phyloP scores from a whole-genome alignment of 768 basidiomycete genomes.

The Thelephora aurantiotincta region DNA sequence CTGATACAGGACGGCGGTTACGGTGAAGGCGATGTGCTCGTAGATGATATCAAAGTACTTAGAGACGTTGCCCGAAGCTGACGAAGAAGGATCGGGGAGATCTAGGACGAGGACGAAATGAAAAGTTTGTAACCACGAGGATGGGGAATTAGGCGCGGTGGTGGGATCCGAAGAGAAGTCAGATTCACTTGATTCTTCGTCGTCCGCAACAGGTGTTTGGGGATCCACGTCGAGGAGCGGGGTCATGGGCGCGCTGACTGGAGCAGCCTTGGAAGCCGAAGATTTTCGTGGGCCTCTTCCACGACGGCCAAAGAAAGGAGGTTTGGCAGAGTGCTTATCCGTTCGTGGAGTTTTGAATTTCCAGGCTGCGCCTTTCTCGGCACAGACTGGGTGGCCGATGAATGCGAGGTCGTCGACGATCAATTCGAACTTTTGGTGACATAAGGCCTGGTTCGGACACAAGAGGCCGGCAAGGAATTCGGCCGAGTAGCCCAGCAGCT shows the following conservation, averaged over 20 bases:
- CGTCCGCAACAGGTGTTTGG: slow-evolving; percentile 18
- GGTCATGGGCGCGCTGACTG: slow-evolving; percentile 16
- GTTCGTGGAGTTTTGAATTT: slow-evolving; percentile 33
- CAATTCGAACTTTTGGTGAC: slow-evolving; percentile 91
- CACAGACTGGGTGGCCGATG: slow-evolving; percentile 88
- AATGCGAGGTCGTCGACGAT: slow-evolving; percentile 86
- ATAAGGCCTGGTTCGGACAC: slow-evolving; percentile 64
- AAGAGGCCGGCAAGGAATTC: slow-evolving; percentile 74
- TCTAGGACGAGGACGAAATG: slow-evolving; percentile 83
- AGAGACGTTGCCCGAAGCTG: slow-evolving; percentile 58
- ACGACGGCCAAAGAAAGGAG: slow-evolving; percentile 39
- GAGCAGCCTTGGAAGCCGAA: slow-evolving; percentile 12
- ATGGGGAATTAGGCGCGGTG: slow-evolving; percentile 6
- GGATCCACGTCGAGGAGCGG: slow-evolving; percentile 15
- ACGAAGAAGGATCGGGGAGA: slow-evolving; percentile 80
- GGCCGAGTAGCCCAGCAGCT: slow-evolving; percentile 66
- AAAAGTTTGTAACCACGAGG: slow-evolving; percentile 58
- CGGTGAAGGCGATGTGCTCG: slow-evolving; percentile 75
- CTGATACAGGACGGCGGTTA: slow-evolving; percentile 74
- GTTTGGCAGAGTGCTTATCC: slow-evolving; percentile 31
- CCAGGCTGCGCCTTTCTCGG: slow-evolving; percentile 62
- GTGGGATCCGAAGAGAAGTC: slow-evolving; percentile 1
- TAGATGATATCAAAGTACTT: slow-evolving; percentile 83
- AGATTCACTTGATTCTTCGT: not conserved
- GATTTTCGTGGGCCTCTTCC: slow-evolving; percentile 17